These are phyloP conservation scores for Trypanosoma brucei DNA, from an alignment of 208 protist genomes.

Conservation along the genomic window DNA sequence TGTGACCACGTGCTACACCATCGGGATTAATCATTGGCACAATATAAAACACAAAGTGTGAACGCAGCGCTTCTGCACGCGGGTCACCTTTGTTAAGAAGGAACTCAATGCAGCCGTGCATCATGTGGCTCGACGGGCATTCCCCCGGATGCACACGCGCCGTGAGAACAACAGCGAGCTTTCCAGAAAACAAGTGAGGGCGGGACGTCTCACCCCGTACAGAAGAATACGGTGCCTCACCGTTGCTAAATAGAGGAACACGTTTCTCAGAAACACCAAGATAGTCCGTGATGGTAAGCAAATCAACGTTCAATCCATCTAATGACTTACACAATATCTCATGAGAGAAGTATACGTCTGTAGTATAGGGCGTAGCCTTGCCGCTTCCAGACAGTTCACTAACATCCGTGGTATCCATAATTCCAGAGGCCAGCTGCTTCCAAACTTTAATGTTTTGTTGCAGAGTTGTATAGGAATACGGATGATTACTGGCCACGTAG, in stretches of 20 bases:
- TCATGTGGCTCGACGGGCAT: conserved; percentile 87
- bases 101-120: conserved; percentile 92
- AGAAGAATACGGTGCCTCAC: conserved; percentile 61
- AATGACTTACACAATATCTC: conserved; percentile 84
- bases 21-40: conserved; percentile 94
- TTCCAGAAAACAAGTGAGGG: conserved; percentile 56
- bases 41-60: conserved; percentile 88
- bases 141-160: conserved; percentile 93
- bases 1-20: conserved; percentile 89
- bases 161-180: conserved; percentile 77
- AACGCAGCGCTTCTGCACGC: conserved; percentile 64
- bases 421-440: conserved; percentile 27
- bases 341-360: conserved; percentile 73
- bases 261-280: conserved; percentile 33
- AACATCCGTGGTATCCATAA: neutral
- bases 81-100: conserved; percentile 61
- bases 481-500: conserved; percentile 91
- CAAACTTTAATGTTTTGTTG: conserved; percentile 62
- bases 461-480: conserved; percentile 80
- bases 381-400: neutral
- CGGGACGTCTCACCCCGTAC: conserved; percentile 38
- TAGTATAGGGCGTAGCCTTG: neutral
- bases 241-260: conserved; percentile 35
- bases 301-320: conserved; percentile 75
- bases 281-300: conserved; percentile 85